Percentiles rank a stretch among this genome's conserved stretches.
phyloP scores from a whole-genome alignment of 345 rosid species.

The Citrus mangshanensis region DNA sequence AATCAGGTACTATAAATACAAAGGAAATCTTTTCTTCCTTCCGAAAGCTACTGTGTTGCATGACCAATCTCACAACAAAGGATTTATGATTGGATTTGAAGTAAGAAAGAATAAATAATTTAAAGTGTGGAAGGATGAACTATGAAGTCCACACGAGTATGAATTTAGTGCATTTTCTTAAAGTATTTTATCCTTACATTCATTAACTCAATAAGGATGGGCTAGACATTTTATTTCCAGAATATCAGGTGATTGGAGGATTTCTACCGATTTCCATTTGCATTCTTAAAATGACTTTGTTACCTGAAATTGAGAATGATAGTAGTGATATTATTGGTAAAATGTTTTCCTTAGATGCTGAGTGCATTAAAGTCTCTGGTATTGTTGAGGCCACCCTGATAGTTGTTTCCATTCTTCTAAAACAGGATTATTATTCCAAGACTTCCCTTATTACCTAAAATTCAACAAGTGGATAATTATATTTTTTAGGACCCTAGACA shows the following conservation, averaged over 20 bases:
- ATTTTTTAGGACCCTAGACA: too few species aligned
- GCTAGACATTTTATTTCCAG: neutral
- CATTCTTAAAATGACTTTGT: neutral
- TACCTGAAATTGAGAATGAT: neutral
- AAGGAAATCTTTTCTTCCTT: neutral
- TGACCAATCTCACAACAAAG: neutral
- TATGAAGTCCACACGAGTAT: neutral
- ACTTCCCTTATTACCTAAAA: too few species aligned
- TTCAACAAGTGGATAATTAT: too few species aligned
- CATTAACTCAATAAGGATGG: neutral
- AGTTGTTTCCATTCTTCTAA: too few species aligned
- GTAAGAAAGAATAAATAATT: neutral
- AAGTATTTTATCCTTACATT: neutral
- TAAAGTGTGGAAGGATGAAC: neutral
- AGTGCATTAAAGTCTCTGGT: too few species aligned
- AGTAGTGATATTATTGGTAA: too few species aligned
- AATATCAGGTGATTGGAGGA: neutral
- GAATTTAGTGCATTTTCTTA: neutral
- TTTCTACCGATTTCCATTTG: neutral
- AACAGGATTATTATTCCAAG: too few species aligned
- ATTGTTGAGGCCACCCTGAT: too few species aligned
- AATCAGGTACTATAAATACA: slow-evolving; percentile 61
- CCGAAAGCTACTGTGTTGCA: neutral
- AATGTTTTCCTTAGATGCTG: too few species aligned
- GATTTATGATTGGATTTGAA: neutral